Base-by-base conservation (phyloP, 1,284 basidiomycete genomes). In the Cutaneotrichosporon sp. region DNA sequence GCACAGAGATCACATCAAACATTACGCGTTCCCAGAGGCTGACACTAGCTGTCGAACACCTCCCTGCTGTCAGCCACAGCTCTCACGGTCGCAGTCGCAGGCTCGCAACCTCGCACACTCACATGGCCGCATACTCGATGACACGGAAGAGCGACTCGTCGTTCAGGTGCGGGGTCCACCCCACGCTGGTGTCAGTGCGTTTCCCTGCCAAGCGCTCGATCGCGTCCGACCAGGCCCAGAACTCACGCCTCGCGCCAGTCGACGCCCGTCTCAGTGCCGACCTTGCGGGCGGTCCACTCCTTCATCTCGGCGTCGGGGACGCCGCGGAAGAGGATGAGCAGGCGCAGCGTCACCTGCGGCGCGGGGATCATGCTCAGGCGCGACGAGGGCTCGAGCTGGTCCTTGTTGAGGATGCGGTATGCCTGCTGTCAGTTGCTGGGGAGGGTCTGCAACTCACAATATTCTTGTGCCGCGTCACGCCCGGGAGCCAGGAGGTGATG, bases 91-190 rank as follows among this genome's bases (percentile, higher is more conserved):
- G n/a, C n/a, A n/a, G n/a, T n/a, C n/a, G n/a, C n/a, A n/a, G n/a
- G n/a, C n/a, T n/a, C n/a, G n/a, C n/a, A n/a, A n/a, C n/a, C n/a
- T n/a, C n/a, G n/a, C 8, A 6, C 20, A 72, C 75, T 69, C 67
- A 78, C 77, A 78, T 76, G 6, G 74, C 73, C 4, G 72, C 74
- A 57, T 77, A 78, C 64, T 79, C 77, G 49, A 79, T 71, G 20
- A 76, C 73, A 38, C 77, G 68, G 60, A 77, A 79, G 46, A 77
- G 62, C 18, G 51, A 63, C 27, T 76, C 74, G 60, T 79, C 70
- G 27, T 61, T 47, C 50, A 77, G 51, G 25, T 70, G 66, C 2
- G 65, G 62, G 3, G 67, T 67, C 68, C 71, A 76, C 1, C 72
- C 71, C 18, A 78, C 69, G 2, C 76, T 79, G 53, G n/a, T 5